Conservation (phyloP, 805 yeast species). For the Wickerhamiella bombiphila region DNA sequence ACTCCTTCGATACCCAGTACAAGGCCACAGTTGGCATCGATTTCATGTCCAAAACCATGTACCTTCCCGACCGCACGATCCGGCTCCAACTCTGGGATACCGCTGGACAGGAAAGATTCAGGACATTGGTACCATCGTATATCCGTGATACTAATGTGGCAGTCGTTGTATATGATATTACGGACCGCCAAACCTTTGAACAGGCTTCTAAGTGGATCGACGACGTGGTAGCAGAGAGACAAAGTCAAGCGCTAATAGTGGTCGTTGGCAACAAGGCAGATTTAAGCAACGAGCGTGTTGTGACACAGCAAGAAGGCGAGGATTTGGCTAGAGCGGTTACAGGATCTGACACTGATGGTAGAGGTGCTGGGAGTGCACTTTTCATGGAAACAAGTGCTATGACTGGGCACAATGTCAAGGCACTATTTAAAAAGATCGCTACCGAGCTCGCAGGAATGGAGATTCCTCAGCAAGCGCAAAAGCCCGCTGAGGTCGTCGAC, state of each 20-base stretch:
- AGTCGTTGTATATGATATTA: constrained; percentile 86
- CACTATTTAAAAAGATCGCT: constrained; percentile 79
- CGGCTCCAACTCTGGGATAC: constrained; percentile 96
- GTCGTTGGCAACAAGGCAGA: constrained; percentile 91
- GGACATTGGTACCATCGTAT: constrained; percentile 88
- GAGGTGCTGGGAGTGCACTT: constrained; percentile 45
- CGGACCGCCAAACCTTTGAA: constrained; percentile 66
- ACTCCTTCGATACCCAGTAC: constrained; percentile 89
- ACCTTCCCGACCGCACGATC: constrained; percentile 87
- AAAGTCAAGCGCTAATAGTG: constrained; percentile 73
- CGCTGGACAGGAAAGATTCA: constrained; percentile 92
- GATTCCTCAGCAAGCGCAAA: constrained; percentile 17
- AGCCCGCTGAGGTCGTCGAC: constrained; percentile 17
- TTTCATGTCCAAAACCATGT: constrained; percentile 87
- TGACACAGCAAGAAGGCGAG: constrained; percentile 82
- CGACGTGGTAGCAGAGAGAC: constrained; percentile 87
- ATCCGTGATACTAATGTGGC: constrained; percentile 97
- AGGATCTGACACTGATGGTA: too few relatives aligned
- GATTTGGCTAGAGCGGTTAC: constrained; percentile 44
- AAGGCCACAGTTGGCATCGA: constrained; percentile 94
- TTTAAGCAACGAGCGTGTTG: constrained; percentile 67
- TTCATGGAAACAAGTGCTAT: constrained; percentile 91
- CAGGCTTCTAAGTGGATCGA: constrained; percentile 84
- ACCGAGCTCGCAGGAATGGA: constrained; percentile 78
- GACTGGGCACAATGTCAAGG: constrained; percentile 86